Base-by-base conservation (phyloP, 2,329 filamentous ascomycete genomes). In the Hymenoscyphus repandus region DNA sequence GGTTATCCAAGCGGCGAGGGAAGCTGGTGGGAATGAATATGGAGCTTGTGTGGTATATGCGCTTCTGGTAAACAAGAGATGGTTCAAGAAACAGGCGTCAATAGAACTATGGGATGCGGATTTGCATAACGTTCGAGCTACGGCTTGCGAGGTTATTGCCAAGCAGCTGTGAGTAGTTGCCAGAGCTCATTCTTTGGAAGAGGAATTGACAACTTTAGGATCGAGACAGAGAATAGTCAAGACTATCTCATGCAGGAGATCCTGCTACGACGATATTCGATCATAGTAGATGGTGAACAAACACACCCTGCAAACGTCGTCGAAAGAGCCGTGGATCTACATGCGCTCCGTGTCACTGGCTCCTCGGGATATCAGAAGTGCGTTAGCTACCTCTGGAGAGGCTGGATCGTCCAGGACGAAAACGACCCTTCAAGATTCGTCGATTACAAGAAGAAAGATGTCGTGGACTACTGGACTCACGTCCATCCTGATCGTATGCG, bases 401-500 rank as follows among this genome's bases (percentile, higher is more conserved):
- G 93, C 18, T 99, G 93, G 93, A 75, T 97, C 7, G 84, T 96
- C n/a, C 93, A 99, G 67, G 90, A 96, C 59, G 90, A 96, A 61
- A 78, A 91, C 45, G 91, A 97, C 61, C 87, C 92, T 0, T 83
- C 85, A n/a, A 83, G 83, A 47, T 99, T 99, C 66, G 79, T 96
- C 48, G 85, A 91, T 64, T 99, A 95, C 74, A 82, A 85, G 60
- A 77, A 89, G 53, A 90, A 90, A 66, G 88, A 85, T 52, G 88
- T 91, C 66, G 83, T 82, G 1, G 78, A 75, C 40, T 95, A 93
- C 69, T 80, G 85, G 72, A 73, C 79, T 1, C 93, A 99, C 66
- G 83, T 97, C 62, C 88, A 97, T 63, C 93, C 93, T 0, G 91
- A 97, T 66, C 86, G 93, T 33, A 95, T 99, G 87, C 82, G 92